A percentile compares a stretch with the other conserved stretches of the same genome.
Conservation (phyloP, 73 alveolate genomes). For the Halteria grandinella region DNA sequence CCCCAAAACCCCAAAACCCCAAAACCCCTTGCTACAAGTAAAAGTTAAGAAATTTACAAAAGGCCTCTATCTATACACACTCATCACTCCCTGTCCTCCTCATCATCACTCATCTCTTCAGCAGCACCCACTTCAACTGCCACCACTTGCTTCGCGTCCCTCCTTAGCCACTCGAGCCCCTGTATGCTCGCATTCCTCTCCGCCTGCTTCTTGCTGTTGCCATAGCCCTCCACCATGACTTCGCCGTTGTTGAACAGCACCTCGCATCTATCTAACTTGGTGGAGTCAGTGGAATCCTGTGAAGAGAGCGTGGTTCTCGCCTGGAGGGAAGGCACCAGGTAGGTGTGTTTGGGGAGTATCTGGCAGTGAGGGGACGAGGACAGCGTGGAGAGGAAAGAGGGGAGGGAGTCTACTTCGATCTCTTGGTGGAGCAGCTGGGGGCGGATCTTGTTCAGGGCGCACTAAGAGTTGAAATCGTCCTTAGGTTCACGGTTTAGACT, state of each 20-base stretch:
- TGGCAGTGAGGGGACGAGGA: too few species aligned
- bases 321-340: too few species aligned
- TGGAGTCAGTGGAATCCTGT: background rate
- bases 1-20: too few species aligned
- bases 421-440: conserved; percentile 14
- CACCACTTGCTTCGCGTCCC: background rate
- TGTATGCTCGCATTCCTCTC: conserved; percentile 60
- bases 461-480: conserved; percentile 48
- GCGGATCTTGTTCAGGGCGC: conserved; percentile 1
- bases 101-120: too few species aligned
- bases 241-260: conserved; percentile 16
- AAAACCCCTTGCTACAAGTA: too few species aligned
- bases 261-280: background rate
- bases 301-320: too few species aligned
- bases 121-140: background rate
- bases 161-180: conserved; percentile 38
- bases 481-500: conserved; percentile 50
- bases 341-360: too few species aligned
- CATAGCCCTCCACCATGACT: conserved; percentile 45
- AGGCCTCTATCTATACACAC: background rate
- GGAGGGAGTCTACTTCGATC: too few species aligned
- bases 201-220: conserved; percentile 53
- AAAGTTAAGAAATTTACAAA: background rate
- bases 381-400: too few species aligned
- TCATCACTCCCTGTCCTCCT: too few species aligned